Evolutionary conservation across 345 rosid genomes (phyloP), one percentile per base, ranked within the genome.

Genomic region (Eucalyptus shirleyi): DNA sequence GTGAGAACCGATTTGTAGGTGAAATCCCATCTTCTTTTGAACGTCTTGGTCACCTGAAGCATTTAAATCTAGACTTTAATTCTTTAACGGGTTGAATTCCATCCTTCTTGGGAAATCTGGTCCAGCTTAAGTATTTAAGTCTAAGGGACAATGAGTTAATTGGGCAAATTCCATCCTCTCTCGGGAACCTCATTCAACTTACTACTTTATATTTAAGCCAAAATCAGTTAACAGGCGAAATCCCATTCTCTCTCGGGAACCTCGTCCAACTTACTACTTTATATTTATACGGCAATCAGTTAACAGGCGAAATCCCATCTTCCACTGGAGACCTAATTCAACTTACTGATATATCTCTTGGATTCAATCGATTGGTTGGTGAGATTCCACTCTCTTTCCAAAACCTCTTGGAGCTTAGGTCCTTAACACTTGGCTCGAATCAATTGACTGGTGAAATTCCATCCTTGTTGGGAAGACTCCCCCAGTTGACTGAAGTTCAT

Each of bases 221-320:
- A n/a, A 49, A 49, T 49, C 16, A 49, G 16, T 49, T 49, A 49
- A 49, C 50, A 2, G 50, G 50, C 16, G 6, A 49, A 49, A 45
- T 55, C 0, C 26, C 60, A 55, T 19, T 5, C 60, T 55, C 26
- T 23, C 26, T 55, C 1, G 5, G 5, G 5, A 55, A 55, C 26
- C 60, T 55, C 11, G 3, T 55, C 60, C 60, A 21, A 0, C 60
- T 55, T 55, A 21, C 24, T 21, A 11, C 2, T 62, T 37, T 10
- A 19, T 3, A 21, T 1, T 30, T 90, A 14, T 0, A 5, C 0
- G 0, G 0, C 0, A 49, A 49, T 49, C 16, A 49, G 16, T 49
- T 49, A 49, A 49, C 50, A 2, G 50, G 50, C 16, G 6, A 49
- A 49, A 49, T 49, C 50, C 50, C 50, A 2, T 40, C 72, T 53